Conservation (phyloP, 1,284 basidiomycete genomes). For the Hymenochaete sp. region DNA sequence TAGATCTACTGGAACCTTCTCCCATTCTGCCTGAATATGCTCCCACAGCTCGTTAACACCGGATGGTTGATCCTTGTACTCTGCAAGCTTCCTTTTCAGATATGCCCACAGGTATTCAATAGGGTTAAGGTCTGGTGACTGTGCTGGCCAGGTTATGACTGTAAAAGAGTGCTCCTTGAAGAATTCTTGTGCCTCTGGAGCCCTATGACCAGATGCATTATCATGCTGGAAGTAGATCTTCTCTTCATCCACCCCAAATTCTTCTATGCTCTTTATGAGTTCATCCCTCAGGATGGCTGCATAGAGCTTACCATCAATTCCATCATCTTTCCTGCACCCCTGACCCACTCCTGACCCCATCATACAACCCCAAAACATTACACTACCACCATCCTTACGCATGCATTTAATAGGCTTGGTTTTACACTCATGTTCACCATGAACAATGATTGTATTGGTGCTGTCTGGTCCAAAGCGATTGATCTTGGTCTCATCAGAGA, state of each 20-base stretch:
- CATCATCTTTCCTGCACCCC: not conserved
- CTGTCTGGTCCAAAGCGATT: constrained; percentile 30
- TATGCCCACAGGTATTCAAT: constrained; percentile 31
- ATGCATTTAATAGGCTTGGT: not conserved
- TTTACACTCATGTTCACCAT: not conserved
- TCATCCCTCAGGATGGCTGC: not conserved
- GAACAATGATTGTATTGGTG: not conserved
- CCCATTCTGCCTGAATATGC: not conserved
- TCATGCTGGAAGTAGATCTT: not conserved
- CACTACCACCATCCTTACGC: not conserved
- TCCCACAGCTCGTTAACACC: not conserved
- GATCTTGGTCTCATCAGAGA: constrained; percentile 28
- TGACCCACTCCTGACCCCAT: not conserved
- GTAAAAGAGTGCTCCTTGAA: constrained; percentile 23
- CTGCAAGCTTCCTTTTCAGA: constrained; percentile 17
- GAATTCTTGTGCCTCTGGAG: constrained; percentile 9
- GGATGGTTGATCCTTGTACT: constrained; percentile 15
- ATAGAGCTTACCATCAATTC: not conserved
- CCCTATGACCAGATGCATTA: not conserved
- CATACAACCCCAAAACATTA: not conserved
- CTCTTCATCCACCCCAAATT: not conserved
- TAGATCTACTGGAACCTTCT: constrained; percentile 2
- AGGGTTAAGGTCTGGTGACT: constrained; percentile 30
- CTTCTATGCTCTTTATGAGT: not conserved
- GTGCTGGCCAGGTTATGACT: constrained; percentile 26